A percentile compares a stretch with the other conserved stretches of the same genome.
These are phyloP conservation scores for Leucocoprinus birnbaumii DNA, from an alignment of 768 basidiomycete species.

Conservation along the genomic window DNA sequence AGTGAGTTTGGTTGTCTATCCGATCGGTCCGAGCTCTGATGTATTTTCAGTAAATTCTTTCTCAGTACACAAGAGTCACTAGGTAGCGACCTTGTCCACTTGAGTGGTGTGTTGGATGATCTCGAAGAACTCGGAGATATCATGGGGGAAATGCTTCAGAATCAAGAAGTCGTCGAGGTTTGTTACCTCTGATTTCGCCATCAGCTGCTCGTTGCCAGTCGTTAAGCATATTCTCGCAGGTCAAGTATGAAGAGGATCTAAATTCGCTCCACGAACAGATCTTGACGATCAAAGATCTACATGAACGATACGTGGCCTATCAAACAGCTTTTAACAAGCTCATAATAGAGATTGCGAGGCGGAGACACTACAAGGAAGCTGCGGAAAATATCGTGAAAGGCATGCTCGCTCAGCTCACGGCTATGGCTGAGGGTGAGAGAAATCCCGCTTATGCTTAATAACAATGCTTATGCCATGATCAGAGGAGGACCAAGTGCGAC, in stretches of 20 bases:
- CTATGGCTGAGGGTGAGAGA: slow-evolving; percentile 61
- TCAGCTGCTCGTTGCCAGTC: not conserved
- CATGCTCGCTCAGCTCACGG: slow-evolving; percentile 62
- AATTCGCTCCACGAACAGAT: slow-evolving; percentile 59
- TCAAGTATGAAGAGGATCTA: slow-evolving; percentile 51
- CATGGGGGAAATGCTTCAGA: slow-evolving; percentile 73
- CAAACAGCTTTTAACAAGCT: slow-evolving; percentile 73
- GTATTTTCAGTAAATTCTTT: slow-evolving; percentile 46
- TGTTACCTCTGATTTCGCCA: slow-evolving; percentile 9
- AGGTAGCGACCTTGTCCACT: slow-evolving; percentile 46
- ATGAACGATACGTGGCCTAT: slow-evolving; percentile 65
- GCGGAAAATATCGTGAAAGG: slow-evolving; percentile 62
- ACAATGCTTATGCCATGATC: slow-evolving; percentile 9
- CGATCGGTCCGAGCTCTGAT: not conserved
- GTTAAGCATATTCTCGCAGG: slow-evolving; percentile 27
- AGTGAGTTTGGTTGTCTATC: slow-evolving; percentile 40
- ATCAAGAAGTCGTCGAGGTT: slow-evolving; percentile 70
- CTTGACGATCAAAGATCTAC: slow-evolving; percentile 57
- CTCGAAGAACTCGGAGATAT: slow-evolving; percentile 78
- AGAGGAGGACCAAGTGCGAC: slow-evolving; percentile 70
- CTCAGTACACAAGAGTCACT: slow-evolving; percentile 36
- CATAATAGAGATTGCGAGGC: slow-evolving; percentile 67
- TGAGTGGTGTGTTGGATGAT: slow-evolving; percentile 51
- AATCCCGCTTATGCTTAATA: not conserved
- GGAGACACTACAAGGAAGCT: slow-evolving; percentile 63